Conservation (phyloP, 306 rosid species). For the Cercis canadensis region DNA sequence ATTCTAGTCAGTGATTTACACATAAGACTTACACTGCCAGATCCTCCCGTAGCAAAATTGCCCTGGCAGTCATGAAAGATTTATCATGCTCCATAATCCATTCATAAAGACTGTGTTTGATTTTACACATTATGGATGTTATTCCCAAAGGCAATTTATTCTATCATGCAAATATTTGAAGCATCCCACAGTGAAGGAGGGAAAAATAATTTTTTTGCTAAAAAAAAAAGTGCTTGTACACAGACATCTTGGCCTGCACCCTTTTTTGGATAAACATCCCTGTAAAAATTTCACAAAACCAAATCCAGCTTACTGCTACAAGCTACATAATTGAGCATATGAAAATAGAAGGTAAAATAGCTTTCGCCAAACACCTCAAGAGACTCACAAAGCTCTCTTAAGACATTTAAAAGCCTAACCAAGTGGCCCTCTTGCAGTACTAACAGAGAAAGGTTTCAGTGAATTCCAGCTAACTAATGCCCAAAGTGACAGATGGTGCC, state of each 20-base stretch:
- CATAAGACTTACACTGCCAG: constrained; percentile 43
- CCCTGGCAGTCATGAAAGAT: constrained; percentile 58
- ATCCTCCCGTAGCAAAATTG: constrained; percentile 53
- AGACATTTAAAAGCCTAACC: constrained; percentile 8
- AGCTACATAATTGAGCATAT: background rate
- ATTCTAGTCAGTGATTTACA: constrained; percentile 75
- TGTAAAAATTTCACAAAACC: background rate
- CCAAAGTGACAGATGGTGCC: background rate
- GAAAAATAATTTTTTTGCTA: background rate
- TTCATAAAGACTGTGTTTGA: constrained; percentile 36
- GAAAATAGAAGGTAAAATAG: constrained; percentile 6
- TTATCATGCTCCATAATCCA: constrained; percentile 42
- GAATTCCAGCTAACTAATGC: constrained; percentile 20
- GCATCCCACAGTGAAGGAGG: background rate
- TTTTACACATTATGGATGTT: constrained; percentile 29
- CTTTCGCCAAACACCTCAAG: constrained; percentile 16
- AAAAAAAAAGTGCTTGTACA: background rate
- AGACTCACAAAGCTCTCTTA: constrained; percentile 10
- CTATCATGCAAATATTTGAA: background rate
- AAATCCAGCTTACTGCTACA: constrained; percentile 4
- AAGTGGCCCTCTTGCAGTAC: constrained; percentile 17
- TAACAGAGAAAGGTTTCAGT: constrained; percentile 24
- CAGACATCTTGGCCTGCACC: constrained; percentile 1
- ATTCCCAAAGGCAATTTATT: constrained; percentile 24
- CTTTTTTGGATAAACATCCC: background rate